Evolutionary conservation across 305 asterid genomes (phyloP).

Genomic region (Stenogyne calaminthoides): DNA sequence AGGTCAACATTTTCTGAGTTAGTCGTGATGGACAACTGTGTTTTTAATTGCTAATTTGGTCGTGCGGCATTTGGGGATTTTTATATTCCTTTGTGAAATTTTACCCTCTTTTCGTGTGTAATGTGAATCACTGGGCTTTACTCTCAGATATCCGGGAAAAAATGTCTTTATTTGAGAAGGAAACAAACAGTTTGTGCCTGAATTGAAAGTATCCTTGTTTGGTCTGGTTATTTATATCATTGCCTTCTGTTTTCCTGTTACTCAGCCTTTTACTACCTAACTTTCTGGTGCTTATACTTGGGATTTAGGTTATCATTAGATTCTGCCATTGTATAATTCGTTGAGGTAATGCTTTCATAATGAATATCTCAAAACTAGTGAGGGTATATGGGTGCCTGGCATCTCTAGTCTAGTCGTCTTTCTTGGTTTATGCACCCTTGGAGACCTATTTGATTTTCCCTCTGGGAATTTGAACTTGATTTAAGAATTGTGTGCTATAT

Average conservation of each 20-base stretch:
- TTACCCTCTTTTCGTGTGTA: background rate
- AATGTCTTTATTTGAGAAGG: background rate
- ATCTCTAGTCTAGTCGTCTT: background rate
- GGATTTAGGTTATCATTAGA: background rate
- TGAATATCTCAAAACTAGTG: background rate
- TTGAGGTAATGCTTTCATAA: constrained; percentile 6
- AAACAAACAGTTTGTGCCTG: background rate
- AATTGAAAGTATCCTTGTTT: background rate
- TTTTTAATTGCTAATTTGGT: constrained; percentile 13
- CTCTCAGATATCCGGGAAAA: background rate
- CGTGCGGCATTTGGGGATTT: background rate
- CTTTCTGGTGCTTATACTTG: constrained; percentile 11
- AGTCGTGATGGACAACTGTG: background rate
- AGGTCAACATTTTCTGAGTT: constrained; percentile 43
- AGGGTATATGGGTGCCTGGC: background rate
- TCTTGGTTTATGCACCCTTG: background rate
- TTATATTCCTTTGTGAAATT: background rate
- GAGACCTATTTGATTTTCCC: constrained; percentile 18
- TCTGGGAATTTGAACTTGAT: background rate
- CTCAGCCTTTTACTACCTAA: background rate
- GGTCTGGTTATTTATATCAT: too few relatives aligned
- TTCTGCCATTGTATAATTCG: constrained; percentile 19
- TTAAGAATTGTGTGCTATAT: constrained; percentile 2
- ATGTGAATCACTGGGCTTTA: background rate
- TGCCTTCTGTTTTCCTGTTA: background rate